Percentiles rank a stretch among this genome's conserved stretches.
Evolutionary conservation across 139 green algal genomes (phyloP).

Genomic region (Closterium sp.): DNA sequence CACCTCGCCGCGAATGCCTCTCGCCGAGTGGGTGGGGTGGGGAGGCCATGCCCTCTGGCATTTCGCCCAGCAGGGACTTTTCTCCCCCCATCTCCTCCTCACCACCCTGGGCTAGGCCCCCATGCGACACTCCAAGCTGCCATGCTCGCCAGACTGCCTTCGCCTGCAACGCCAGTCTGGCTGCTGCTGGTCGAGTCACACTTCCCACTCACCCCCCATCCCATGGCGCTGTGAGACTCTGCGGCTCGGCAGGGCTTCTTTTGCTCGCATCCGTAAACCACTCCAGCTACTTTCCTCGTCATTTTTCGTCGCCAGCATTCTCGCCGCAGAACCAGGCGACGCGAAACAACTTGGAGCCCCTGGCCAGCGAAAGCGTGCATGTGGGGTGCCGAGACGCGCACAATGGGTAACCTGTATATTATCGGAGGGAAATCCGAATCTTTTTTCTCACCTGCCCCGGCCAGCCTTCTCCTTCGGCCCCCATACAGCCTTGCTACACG

Average conservation of each 20-base stretch:
- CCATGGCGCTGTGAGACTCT: not conserved
- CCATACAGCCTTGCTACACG: not conserved
- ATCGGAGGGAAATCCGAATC: not conserved
- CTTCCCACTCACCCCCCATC: not conserved
- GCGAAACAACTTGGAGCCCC: not conserved
- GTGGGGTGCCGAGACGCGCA: not conserved
- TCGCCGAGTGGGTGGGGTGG: too few relatives aligned
- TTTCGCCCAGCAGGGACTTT: too few relatives aligned
- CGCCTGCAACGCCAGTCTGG: too few relatives aligned
- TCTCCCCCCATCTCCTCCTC: too few relatives aligned
- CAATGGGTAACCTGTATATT: not conserved
- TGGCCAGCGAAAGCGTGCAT: not conserved
- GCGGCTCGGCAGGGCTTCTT: not conserved
- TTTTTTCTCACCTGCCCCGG: not conserved
- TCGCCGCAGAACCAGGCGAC: not conserved
- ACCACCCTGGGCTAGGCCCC: too few relatives aligned
- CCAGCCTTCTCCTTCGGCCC: not conserved
- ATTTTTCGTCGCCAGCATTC: not conserved
- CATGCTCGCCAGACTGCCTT: not conserved
- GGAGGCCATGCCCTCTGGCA: not conserved
- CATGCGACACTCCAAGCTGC: too few relatives aligned
- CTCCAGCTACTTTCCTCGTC: too few relatives aligned
- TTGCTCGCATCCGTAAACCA: not conserved
- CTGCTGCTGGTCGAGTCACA: not conserved
- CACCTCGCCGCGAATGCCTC: not conserved